These are phyloP conservation scores for Acer yangbiense DNA, from an alignment of 345 rosid genomes.

Conservation along the genomic window DNA sequence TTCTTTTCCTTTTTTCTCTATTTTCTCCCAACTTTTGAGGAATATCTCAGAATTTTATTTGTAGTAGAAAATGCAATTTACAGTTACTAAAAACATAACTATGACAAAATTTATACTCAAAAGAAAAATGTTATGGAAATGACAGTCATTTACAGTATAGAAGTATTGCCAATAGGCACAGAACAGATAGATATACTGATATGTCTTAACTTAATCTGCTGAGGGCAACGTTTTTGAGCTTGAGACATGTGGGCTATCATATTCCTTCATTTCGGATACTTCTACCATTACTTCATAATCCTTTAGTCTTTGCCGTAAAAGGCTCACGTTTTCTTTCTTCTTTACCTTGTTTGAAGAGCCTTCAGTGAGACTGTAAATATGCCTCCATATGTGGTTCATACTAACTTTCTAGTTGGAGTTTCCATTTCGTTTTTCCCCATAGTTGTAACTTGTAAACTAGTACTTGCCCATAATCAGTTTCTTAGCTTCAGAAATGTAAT, in stretches of 20 bases:
- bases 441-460: background rate
- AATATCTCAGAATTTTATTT: background rate
- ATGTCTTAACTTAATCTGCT: background rate
- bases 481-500: background rate
- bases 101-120: background rate
- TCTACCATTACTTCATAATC: background rate
- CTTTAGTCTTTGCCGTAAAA: background rate
- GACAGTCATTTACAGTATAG: background rate
- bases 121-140: background rate
- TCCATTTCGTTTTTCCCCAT: background rate
- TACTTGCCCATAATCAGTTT: background rate
- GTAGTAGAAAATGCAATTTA: background rate
- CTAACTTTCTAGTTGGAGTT: background rate
- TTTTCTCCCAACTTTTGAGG: background rate
- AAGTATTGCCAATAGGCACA: background rate
- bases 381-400: background rate
- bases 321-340: background rate
- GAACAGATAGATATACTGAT: background rate
- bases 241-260: background rate
- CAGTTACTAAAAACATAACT: background rate
- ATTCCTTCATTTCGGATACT: background rate
- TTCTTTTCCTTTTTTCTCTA: background rate
- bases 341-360: background rate
- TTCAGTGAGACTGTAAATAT: background rate
- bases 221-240: background rate